These are phyloP conservation scores for Boletus sp. DNA, from an alignment of 768 basidiomycete species.

Conservation along the genomic window DNA sequence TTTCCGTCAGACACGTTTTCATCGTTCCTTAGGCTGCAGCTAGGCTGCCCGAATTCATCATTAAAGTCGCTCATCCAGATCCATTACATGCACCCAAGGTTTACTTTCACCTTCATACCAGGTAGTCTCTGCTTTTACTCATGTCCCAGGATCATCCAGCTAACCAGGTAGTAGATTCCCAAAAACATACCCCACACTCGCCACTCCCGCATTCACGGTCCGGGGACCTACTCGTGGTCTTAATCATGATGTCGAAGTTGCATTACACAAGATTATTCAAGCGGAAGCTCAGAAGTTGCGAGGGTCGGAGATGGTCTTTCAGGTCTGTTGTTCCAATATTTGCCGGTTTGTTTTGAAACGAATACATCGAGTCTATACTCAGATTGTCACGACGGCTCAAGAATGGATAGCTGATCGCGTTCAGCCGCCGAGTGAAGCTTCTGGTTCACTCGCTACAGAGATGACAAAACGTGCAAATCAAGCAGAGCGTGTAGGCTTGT, in stretches of 20 bases:
- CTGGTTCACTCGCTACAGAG: constrained; percentile 71
- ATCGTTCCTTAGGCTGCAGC: constrained; percentile 51
- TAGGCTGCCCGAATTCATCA: constrained; percentile 71
- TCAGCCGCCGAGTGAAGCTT: constrained; percentile 52
- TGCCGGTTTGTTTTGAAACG: neutral
- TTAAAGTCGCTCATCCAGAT: constrained; percentile 67
- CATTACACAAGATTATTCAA: constrained; percentile 57
- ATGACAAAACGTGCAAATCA: constrained; percentile 74
- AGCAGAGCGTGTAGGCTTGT: constrained; percentile 54
- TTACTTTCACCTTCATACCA: constrained; percentile 64
- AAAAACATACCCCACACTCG: constrained; percentile 75
- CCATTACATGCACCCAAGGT: constrained; percentile 52
- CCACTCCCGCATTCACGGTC: constrained; percentile 64
- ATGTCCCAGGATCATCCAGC: neutral
- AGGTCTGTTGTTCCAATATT: constrained; percentile 40
- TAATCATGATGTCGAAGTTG: constrained; percentile 50
- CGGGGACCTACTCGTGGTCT: constrained; percentile 64
- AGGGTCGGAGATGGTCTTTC: constrained; percentile 77
- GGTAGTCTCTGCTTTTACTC: constrained; percentile 40
- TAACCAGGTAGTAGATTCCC: constrained; percentile 52
- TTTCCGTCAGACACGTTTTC: neutral
- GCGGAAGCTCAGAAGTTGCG: constrained; percentile 60
- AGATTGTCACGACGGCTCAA: constrained; percentile 67
- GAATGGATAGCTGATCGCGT: constrained; percentile 67
- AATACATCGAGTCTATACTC: neutral